Evolutionary conservation across 306 rosid species (phyloP), one percentile per base, ranked within the genome.

Genomic region (Rosa lucieae): DNA sequence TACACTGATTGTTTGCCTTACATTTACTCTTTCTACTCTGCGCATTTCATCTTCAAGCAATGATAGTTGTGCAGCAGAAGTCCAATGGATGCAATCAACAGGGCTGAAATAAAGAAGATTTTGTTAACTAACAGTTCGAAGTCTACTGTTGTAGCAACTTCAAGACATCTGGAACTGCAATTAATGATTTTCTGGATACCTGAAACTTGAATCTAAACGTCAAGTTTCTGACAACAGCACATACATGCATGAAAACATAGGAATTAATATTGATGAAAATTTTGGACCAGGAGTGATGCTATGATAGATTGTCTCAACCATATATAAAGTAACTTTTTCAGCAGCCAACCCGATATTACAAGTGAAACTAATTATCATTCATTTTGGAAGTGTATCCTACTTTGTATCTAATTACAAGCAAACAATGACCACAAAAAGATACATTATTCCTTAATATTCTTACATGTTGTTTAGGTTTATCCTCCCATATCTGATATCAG

Each of bases 1-100:
- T 37, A 77, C 10, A 43, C 10, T 49, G 10, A 82, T 67, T 77
- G 17, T 43, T 46, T 80, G 74, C 5, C 97, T 85, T 88, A 91
- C 99, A 80, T 95, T 95, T 77, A 95, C 96, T 93, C 98, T 89
- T 91, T 95, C 99, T 8, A 93, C 91, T 20, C 97, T 86, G 52
- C 98, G 96, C 98, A 95, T 93, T 84, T 95, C 99, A 35, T 95
- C 98, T 85, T 95, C 99, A 11, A 95, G 97, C 88, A 95, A 84
- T 23, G 98, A 95, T 72, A 95, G 77, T 69, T 95, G 97, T 39
- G 98, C 92, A 67, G 99, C 97, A 77, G 99, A 93, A 84, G 98
- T 93, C 99, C 99, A 95, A 77, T 95, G 98, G 85, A 95, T 95
- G 90, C 99, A 95, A 72, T 95, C 98, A 72, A 95, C 98, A 73